phyloP scores from a whole-genome alignment of 2,329 filamentous ascomycete species.

The Fusarium acutatum region DNA sequence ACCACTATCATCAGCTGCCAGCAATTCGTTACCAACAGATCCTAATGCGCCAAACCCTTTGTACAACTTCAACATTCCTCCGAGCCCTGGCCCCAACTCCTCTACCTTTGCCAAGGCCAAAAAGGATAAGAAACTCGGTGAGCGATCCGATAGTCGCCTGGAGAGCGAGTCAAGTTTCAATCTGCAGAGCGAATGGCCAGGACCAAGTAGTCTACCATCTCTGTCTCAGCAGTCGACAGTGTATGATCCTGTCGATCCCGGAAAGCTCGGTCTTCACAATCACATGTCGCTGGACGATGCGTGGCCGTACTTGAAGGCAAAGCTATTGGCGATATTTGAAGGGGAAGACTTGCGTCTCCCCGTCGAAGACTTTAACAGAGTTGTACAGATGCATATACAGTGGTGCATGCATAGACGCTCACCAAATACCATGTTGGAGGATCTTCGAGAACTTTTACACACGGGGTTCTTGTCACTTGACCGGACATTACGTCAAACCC shows the following conservation, averaged over 20 bases:
- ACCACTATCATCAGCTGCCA: conserved; percentile 77
- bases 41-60: conserved; percentile 78
- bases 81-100: conserved; percentile 72
- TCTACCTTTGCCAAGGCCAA: conserved; percentile 82
- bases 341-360: conserved; percentile 82
- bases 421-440: conserved; percentile 76
- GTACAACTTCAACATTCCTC: conserved; percentile 80
- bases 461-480: conserved; percentile 89
- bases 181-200: conserved; percentile 59
- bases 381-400: conserved; percentile 81
- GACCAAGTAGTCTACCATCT: conserved; percentile 61
- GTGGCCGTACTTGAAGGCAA: conserved; percentile 81
- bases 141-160: conserved; percentile 63
- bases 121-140: conserved; percentile 85
- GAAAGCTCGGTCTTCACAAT: conserved; percentile 67
- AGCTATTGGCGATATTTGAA: conserved; percentile 80
- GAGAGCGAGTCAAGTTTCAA: conserved; percentile 61
- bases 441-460: conserved; percentile 76
- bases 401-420: conserved; percentile 78
- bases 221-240: conserved; percentile 54
- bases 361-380: conserved; percentile 82
- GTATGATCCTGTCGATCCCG: conserved; percentile 63
- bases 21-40: conserved; percentile 79
- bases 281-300: conserved; percentile 81
- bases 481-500: conserved; percentile 78